Evolutionary conservation across 2,329 filamentous ascomycete genomes (phyloP).

Genomic region (Aspergillus spinulosporus): DNA sequence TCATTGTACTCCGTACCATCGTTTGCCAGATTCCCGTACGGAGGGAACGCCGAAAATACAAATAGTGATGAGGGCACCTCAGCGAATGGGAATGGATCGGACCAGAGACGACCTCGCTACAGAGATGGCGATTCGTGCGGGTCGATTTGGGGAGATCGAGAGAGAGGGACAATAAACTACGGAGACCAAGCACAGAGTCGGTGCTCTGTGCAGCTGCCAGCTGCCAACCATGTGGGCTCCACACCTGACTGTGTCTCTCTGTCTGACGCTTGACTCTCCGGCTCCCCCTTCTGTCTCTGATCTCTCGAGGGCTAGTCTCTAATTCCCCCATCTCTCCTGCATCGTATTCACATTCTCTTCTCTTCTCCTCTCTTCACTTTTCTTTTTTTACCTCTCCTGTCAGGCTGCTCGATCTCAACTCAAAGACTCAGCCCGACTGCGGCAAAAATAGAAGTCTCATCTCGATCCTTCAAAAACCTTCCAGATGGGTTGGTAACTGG

Average conservation of each 20-base stretch:
- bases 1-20: no score
- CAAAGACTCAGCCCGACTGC: neutral
- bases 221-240: conserved; percentile 17
- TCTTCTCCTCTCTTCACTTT: conserved; percentile 8
- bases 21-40: neutral
- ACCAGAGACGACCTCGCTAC: neutral
- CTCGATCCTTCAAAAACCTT: conserved; percentile 3
- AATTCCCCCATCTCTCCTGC: neutral
- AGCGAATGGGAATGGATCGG: conserved; percentile 3
- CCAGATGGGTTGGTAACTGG: neutral
- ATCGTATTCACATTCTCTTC: neutral
- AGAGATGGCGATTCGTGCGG: conserved; percentile 2
- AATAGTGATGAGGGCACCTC: neutral
- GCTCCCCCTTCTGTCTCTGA: neutral
- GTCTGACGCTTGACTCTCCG: neutral
- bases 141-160: conserved; percentile 3
- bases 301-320: neutral
- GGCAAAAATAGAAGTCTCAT: conserved; percentile 8
- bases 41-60: conserved; percentile 5
- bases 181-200: conserved; percentile 8
- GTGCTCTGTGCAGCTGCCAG: neutral
- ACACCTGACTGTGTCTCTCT: neutral
- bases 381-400: neutral
- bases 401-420: neutral
- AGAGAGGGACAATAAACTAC: conserved; percentile 8